These are phyloP conservation scores for Puccinia hordei DNA, from an alignment of 1,284 basidiomycete genomes.

Conservation along the genomic window DNA sequence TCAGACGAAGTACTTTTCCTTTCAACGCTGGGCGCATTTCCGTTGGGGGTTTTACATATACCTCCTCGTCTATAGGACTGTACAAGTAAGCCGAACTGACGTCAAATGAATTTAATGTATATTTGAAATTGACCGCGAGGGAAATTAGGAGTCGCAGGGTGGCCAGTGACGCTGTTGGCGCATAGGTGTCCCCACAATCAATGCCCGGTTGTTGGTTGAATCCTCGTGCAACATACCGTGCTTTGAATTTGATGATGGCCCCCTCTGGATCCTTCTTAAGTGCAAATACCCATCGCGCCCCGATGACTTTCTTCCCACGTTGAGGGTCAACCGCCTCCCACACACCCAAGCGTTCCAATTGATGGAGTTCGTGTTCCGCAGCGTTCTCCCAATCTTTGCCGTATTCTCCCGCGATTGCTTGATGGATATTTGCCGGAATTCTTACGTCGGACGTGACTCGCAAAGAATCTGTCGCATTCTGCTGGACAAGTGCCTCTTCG, in stretches of 20 bases:
- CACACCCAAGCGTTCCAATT: not conserved
- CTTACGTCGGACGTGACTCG: not conserved
- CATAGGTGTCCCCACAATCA: constrained; percentile 4
- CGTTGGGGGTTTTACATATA: not conserved
- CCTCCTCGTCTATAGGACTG: constrained; percentile 31
- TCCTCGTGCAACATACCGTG: constrained; percentile 7
- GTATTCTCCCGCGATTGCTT: not conserved
- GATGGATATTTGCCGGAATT: not conserved
- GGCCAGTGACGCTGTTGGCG: constrained; percentile 1
- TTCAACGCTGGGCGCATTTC: not conserved
- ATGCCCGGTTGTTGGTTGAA: constrained; percentile 19
- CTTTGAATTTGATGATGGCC: not conserved
- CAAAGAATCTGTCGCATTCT: not conserved
- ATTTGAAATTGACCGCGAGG: not conserved
- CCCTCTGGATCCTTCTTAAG: not conserved
- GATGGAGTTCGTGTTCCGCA: not conserved
- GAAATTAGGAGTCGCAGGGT: not conserved
- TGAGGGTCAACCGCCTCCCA: not conserved
- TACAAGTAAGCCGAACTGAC: constrained; percentile 27
- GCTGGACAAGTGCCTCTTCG: not conserved
- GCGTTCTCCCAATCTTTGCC: not conserved
- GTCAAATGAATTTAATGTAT: constrained; percentile 1
- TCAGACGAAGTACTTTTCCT: constrained; percentile 8
- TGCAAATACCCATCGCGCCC: constrained; percentile 19
- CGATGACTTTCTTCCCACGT: not conserved